phyloP scores from a whole-genome alignment of 306 rosid genomes.

The Senna siamea region DNA sequence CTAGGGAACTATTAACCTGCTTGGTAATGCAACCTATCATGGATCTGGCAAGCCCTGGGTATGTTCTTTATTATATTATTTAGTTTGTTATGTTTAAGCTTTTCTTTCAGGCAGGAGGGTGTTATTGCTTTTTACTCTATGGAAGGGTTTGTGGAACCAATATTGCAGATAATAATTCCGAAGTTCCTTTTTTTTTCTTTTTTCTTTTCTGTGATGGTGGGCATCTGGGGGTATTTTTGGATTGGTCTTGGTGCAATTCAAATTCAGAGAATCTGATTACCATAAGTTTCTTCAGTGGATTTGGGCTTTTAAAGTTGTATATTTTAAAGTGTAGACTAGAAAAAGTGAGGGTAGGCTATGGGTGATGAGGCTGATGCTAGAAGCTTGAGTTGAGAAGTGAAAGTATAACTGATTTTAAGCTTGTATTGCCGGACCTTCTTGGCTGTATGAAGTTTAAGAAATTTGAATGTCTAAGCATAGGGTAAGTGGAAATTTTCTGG shows the following conservation, averaged over 20 bases:
- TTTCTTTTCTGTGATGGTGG: background rate
- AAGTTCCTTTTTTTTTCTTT: background rate
- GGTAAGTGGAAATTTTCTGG: background rate
- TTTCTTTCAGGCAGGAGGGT: conserved; percentile 17
- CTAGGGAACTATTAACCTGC: conserved; percentile 88
- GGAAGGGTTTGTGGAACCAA: conserved; percentile 24
- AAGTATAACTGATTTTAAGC: conserved; percentile 14
- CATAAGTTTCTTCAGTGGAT: background rate
- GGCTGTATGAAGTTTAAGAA: conserved; percentile 27
- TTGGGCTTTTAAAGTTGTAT: background rate
- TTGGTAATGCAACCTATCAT: conserved; percentile 87
- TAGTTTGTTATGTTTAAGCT: conserved; percentile 30
- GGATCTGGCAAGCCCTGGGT: conserved; percentile 91
- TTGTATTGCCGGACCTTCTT: conserved; percentile 2
- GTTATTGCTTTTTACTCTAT: conserved; percentile 4
- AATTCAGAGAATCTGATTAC: background rate
- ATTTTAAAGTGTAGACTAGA: background rate
- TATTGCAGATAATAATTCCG: background rate
- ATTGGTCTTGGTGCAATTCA: conserved; percentile 15
- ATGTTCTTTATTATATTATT: conserved; percentile 48
- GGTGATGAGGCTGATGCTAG: background rate
- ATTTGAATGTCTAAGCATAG: conserved; percentile 19
- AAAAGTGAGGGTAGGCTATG: background rate
- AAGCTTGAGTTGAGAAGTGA: conserved; percentile 33
- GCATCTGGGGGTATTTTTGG: background rate